Base-by-base conservation (phyloP, 805 yeast genomes). In the Sporopachydermia quercuum region DNA sequence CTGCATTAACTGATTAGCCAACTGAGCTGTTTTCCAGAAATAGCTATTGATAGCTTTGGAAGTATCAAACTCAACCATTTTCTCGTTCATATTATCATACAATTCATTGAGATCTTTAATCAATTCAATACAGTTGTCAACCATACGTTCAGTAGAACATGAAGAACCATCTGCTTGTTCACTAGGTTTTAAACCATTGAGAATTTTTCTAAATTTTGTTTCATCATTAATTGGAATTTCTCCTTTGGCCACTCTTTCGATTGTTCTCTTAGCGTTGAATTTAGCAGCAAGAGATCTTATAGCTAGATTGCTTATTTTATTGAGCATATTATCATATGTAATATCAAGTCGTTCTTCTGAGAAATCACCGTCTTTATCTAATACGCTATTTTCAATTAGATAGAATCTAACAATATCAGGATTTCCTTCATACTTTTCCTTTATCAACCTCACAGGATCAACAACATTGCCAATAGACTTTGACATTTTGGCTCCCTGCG, bases 381-480 rank as follows among this genome's bases (percentile, higher is more conserved):
- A 58, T 30, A 76, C 75, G 1, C 94, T 78, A 52, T 78, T 78
- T 48, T 78, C 82, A 58, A 78, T 67, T 42, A 91, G 58, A 53
- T 76, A 85, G 58, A 83, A 76, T 45, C 96, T 65, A 35, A 86
- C 59, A 2, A 57, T 43, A 38, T 63, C 68, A 0, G 82, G 58
- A 55, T 82, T 91, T n/a, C 66, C 56, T 0, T 86, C 95, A 49
- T 80, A 83, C 35, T 65, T 55, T 0, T 70, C 63, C 16, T n/a
- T n/a, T 3, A 73, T 63, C 19, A 78, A 65, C n/a, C 62, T 70
- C 15, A 81, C 53, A 0, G 98, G 98, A 51, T 91, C 96, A 3
- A 89, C 93, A 5, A 89, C 96, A 53, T 91, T 91, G 0, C 96
- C 96, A 40, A 76, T 61, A 42, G 93, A 78, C 51, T 91, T 91